A percentile compares a stretch with the other conserved stretches of the same genome.
phyloP scores from a whole-genome alignment of 2,329 filamentous ascomycete genomes.

The Samsoniella hepiali region DNA sequence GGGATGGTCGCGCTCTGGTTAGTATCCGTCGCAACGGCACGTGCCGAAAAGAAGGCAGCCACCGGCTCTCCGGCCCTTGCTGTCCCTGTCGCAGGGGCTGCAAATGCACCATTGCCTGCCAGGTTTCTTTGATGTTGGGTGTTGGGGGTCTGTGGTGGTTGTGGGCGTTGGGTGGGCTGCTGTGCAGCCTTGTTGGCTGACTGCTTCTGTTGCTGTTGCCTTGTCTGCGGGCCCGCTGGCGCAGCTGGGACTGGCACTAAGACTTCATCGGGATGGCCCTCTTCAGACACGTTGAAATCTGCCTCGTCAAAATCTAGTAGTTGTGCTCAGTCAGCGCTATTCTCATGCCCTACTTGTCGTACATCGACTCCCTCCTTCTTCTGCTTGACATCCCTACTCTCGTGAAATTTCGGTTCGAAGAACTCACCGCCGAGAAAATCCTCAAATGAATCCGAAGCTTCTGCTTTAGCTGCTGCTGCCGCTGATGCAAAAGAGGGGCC shows the following conservation, averaged over 20 bases:
- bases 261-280: conserved; percentile 76
- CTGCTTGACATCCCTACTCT: not conserved
- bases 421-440: conserved; percentile 48
- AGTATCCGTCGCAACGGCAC: conserved; percentile 10
- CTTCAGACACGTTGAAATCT: conserved; percentile 67
- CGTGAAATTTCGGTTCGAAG: not conserved
- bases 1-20: conserved; percentile 31
- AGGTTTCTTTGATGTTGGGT: conserved; percentile 5
- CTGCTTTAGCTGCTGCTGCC: conserved; percentile 8
- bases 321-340: not conserved
- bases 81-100: not conserved
- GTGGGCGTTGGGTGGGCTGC: conserved; percentile 4
- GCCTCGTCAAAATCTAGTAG: conserved; percentile 66
- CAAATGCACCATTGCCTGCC: not conserved
- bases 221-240: not conserved
- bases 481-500: conserved; percentile 40
- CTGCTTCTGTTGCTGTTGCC: conserved; percentile 2
- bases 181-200: not conserved
- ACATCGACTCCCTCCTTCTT: not conserved
- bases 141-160: conserved; percentile 16
- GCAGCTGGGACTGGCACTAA: conserved; percentile 1
- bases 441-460: conserved; percentile 43
- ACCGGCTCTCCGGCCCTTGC: conserved; percentile 5
- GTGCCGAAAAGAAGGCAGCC: conserved; percentile 18
- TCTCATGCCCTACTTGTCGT: not conserved